Evolutionary conservation across 352 stramenopile genomes (phyloP).

Genomic region (Globisporangium apiculatum): DNA sequence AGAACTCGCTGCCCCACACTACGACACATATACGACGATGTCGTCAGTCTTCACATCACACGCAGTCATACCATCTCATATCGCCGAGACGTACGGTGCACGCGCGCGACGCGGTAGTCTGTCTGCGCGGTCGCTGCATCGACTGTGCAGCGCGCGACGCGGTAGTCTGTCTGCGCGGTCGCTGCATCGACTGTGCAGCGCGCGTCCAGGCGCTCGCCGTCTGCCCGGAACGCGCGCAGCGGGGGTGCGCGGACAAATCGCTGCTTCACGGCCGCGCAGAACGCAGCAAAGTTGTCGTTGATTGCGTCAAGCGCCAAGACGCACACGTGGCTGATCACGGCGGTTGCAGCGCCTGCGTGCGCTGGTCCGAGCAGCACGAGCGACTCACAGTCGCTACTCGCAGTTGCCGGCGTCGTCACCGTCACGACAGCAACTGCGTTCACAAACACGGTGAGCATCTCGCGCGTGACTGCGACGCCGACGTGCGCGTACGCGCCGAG

Average conservation of each 20-base stretch:
- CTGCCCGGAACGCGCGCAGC: constrained; percentile 28
- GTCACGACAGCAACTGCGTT: constrained; percentile 11
- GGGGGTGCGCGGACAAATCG: constrained; percentile 40
- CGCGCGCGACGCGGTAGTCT: constrained; percentile 37
- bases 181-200: constrained; percentile 26
- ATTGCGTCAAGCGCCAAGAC: constrained; percentile 19
- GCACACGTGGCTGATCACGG: constrained; percentile 38
- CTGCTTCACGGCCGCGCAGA: constrained; percentile 33
- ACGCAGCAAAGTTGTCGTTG: constrained; percentile 10
- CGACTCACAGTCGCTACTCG: background rate
- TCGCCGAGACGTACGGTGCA: constrained; percentile 37
- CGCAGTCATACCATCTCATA: no score
- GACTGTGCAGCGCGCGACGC: constrained; percentile 32
- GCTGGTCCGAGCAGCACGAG: constrained; percentile 18
- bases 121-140: constrained; percentile 28
- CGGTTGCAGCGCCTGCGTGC: background rate
- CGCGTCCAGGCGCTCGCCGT: constrained; percentile 21
- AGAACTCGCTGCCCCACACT: constrained; percentile 74
- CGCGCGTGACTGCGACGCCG: background rate
- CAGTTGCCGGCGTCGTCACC: background rate
- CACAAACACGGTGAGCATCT: constrained; percentile 8
- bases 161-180: constrained; percentile 35
- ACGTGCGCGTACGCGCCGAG: constrained; percentile 19
- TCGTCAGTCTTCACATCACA: background rate
- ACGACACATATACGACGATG: background rate